Evolutionary conservation across 192 early-diverging fungal genomes (phyloP), one percentile per base, ranked within the genome.

Genomic region (Diversispora epigaea): DNA sequence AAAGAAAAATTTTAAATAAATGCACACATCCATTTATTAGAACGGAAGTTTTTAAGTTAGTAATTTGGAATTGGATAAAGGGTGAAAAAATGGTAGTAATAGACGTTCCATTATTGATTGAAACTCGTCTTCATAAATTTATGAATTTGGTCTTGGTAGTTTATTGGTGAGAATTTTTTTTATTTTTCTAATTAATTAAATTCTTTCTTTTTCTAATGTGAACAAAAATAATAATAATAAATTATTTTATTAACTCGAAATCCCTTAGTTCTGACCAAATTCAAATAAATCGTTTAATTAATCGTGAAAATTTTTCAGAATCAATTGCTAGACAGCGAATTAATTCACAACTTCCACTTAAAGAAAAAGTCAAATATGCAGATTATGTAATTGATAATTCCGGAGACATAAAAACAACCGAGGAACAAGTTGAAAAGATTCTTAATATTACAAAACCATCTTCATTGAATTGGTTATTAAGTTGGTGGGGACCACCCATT

Each of bases 81-180:
- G 93, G 93, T 3, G 78, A 89, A 3, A 76, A 82, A 6, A 58
- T 95, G 14, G 91, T 92, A 11, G 84, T 99, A 2, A 83, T 98
- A 54, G 97, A 99, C 79, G 93, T 93, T 1, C 97, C 97, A n/a
- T 80, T 99, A 57, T 84, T 99, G 68, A 90, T 94, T 63, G 97
- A 99, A 77, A 87, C 91, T 15, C 88, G 91, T 14, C 77, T 97
- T 69, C 84, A 93, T 76, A 83, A 83, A 56, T 89, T 90, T 72
- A 89, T 96, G 39, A 87, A 86, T 49, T 77, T 82, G 6, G 89
- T 88, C 8, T 82, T 93, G 25, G 96, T 98, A 2, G 90, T 98
- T 3, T 95, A 91, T 70, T 91, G 91, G 91, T 94, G 83, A 78
- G 79, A 43, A 54, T 15, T 10, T 7, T n/a, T 15, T 6, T 12